Percentiles rank a stretch among this genome's conserved stretches.
phyloP scores from a whole-genome alignment of 1,284 basidiomycete genomes.

The Ceratobasidium sp. region DNA sequence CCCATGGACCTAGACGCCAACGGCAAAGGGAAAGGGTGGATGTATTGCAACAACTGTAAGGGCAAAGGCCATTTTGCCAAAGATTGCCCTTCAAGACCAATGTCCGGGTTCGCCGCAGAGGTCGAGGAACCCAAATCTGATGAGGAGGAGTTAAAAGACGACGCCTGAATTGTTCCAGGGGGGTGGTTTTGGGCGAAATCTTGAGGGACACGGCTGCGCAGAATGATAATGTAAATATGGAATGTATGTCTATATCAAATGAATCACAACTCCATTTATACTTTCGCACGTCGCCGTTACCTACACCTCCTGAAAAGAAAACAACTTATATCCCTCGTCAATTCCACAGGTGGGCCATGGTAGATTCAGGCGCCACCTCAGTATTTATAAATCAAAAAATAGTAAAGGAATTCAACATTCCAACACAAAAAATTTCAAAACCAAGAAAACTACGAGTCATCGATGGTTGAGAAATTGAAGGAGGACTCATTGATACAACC shows the following conservation, averaged over 20 bases:
- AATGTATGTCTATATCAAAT: neutral
- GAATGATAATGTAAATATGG: neutral
- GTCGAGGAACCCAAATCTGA: neutral
- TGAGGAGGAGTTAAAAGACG: neutral
- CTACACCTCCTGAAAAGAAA: neutral
- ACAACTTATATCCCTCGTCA: neutral
- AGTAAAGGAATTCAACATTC: no score
- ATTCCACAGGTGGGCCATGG: slow-evolving; percentile 6
- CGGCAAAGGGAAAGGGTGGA: neutral
- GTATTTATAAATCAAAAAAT: no score
- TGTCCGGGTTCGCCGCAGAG: neutral
- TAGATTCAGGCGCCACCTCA: no score
- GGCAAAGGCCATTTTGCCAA: neutral
- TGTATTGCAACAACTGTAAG: neutral
- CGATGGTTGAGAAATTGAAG: no score
- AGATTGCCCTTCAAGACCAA: neutral
- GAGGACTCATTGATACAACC: no score
- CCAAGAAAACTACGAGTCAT: no score
- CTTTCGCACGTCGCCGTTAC: neutral
- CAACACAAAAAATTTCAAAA: no score
- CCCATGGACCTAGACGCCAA: slow-evolving; percentile 3
- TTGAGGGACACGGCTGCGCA: neutral
- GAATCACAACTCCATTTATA: neutral
- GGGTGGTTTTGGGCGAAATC: slow-evolving; percentile 11
- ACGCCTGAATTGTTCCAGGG: neutral